Evolutionary conservation across 805 yeast species (phyloP).

Genomic region (Saccharomycopsis fibuligera): DNA sequence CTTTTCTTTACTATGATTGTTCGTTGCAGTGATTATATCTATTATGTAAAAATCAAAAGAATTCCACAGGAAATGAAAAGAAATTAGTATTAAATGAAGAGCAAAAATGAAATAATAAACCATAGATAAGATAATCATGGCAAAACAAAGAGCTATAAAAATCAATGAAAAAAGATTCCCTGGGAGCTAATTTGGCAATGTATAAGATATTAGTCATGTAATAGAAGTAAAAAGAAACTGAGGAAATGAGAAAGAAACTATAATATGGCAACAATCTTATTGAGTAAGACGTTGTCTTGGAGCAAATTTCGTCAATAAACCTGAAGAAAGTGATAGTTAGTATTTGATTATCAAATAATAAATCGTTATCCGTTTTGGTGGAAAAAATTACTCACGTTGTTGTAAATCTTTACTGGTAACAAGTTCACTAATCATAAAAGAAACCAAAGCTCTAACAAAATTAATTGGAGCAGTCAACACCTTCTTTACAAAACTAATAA

Average conservation of each 20-base stretch:
- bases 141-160: not conserved
- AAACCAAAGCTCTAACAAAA: constrained; percentile 14
- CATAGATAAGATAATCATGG: no score
- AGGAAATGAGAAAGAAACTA: no score
- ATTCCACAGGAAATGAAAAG: not conserved
- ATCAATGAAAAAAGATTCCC: no score
- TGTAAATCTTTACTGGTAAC: constrained; percentile 15
- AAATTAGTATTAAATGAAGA: not conserved
- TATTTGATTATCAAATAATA: not conserved
- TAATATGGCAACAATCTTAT: no score
- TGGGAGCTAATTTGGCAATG: not conserved
- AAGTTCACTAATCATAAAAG: constrained; percentile 18
- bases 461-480: constrained; percentile 20
- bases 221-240: no score
- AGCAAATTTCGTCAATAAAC: no score
- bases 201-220: no score
- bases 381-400: constrained; percentile 5
- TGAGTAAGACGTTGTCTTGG: no score
- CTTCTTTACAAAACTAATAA: constrained; percentile 18
- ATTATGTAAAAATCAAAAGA: not conserved
- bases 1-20: not conserved
- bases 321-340: not conserved
- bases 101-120: no score
- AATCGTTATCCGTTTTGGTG: not conserved
- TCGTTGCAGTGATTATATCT: not conserved